Evolutionary conservation across 129 eudicot genomes (phyloP).

Genomic region (Tanacetum coccineum): DNA sequence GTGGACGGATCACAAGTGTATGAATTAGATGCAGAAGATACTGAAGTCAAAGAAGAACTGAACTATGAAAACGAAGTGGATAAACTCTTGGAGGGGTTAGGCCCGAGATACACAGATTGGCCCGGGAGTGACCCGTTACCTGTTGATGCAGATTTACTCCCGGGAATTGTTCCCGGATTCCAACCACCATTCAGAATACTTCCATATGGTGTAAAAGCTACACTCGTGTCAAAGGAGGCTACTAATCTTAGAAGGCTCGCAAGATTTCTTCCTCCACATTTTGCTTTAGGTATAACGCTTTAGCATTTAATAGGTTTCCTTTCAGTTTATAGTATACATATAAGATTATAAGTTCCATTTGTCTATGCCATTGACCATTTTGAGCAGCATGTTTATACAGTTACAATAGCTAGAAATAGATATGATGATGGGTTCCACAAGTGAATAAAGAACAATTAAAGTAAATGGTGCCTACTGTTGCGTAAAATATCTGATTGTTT

Average conservation of each 20-base stretch:
- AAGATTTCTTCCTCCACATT: conserved; percentile 87
- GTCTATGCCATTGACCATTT: conserved; percentile 9
- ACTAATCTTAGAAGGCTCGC: conserved; percentile 83
- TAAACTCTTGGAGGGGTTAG: conserved; percentile 67
- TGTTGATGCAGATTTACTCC: conserved; percentile 95
- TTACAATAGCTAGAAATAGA: conserved; percentile 17
- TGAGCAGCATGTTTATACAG: background rate
- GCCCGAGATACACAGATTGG: conserved; percentile 91
- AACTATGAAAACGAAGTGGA: conserved; percentile 87
- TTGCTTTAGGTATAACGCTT: conserved; percentile 67
- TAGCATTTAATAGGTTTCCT: background rate
- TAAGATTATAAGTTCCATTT: background rate
- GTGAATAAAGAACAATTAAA: background rate
- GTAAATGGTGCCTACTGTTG: background rate
- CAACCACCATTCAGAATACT: conserved; percentile 88
- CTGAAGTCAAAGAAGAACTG: conserved; percentile 40
- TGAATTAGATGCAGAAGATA: conserved; percentile 29
- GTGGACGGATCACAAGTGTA: conserved; percentile 27
- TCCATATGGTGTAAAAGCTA: conserved; percentile 77
- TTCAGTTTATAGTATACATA: background rate
- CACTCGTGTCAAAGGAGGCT: conserved; percentile 62
- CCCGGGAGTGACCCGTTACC: conserved; percentile 87
- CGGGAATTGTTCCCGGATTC: conserved; percentile 55
- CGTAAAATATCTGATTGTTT: conserved; percentile 17
- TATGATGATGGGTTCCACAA: conserved; percentile 10